Conservation (phyloP, 176 grass and related monocot genomes). For the Miscanthus lutarioriparius region DNA sequence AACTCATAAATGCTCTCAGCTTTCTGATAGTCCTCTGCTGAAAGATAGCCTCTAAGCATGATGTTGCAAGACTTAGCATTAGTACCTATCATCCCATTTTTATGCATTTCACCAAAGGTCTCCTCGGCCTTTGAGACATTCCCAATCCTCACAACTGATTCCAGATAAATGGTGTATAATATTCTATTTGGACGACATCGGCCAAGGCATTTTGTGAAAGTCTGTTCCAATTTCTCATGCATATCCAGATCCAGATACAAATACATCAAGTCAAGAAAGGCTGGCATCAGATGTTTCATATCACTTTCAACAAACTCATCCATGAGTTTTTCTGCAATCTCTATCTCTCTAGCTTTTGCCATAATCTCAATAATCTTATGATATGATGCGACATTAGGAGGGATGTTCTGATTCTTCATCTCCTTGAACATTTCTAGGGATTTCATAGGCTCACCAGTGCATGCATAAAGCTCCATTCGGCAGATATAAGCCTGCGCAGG, state of each 20-base stretch:
- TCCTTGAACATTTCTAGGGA: constrained; percentile 77
- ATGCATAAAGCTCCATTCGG: constrained; percentile 81
- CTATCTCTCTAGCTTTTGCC: constrained; percentile 57
- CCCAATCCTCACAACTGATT: constrained; percentile 66
- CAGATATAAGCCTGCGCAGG: constrained; percentile 86
- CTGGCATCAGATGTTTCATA: constrained; percentile 92
- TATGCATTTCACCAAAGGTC: constrained; percentile 85
- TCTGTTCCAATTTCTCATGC: constrained; percentile 69
- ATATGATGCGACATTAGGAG: constrained; percentile 72
- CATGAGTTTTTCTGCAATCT: constrained; percentile 65
- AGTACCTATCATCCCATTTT: constrained; percentile 73
- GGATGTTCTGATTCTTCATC: constrained; percentile 73
- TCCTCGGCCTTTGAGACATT: constrained; percentile 71
- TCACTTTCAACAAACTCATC: constrained; percentile 68
- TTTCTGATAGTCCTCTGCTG: constrained; percentile 63
- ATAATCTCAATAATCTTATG: constrained; percentile 94
- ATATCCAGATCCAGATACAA: constrained; percentile 80
- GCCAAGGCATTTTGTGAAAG: constrained; percentile 68
- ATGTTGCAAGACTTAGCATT: constrained; percentile 81
- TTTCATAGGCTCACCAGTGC: constrained; percentile 64
- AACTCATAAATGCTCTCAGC: constrained; percentile 81
- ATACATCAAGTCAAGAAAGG: constrained; percentile 78
- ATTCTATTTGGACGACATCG: constrained; percentile 77
- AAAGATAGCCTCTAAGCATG: constrained; percentile 80
- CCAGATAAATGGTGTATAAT: constrained; percentile 77